These are phyloP conservation scores for Boletus mariae DNA, from an alignment of 1,284 basidiomycete genomes.

Conservation along the genomic window DNA sequence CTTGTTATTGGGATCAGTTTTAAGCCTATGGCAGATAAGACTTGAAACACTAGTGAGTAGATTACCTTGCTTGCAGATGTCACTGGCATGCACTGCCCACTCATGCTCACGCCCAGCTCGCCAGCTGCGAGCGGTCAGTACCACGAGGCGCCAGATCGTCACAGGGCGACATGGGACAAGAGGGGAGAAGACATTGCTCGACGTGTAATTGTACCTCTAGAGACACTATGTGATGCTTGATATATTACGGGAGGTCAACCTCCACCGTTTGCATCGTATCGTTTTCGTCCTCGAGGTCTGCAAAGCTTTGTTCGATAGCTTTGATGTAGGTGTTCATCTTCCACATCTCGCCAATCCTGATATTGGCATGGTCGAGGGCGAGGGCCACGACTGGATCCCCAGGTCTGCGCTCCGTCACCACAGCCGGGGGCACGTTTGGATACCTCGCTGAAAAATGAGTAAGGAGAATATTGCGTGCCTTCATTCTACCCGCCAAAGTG, in stretches of 20 bases:
- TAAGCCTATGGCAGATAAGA: background rate
- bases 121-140: too few relatives aligned
- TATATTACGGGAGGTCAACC: slow-evolving; percentile 18
- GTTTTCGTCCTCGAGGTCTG: slow-evolving; percentile 45
- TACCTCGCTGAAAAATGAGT: slow-evolving; percentile 97
- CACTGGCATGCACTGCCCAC: too few relatives aligned
- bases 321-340: slow-evolving; percentile 73
- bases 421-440: slow-evolving; percentile 68
- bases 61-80: too few relatives aligned
- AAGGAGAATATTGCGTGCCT: slow-evolving; percentile 76
- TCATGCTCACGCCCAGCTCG: too few relatives aligned
- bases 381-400: slow-evolving; percentile 56
- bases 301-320: slow-evolving; percentile 67
- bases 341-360: slow-evolving; percentile 77
- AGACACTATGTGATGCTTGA: background rate
- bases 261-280: slow-evolving; percentile 11
- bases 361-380: slow-evolving; percentile 77
- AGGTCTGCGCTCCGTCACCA: slow-evolving; percentile 14
- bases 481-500: slow-evolving; percentile 55
- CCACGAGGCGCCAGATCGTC: slow-evolving; percentile 8
- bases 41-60: background rate
- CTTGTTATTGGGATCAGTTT: too few relatives aligned
- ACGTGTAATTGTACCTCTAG: slow-evolving; percentile 16
- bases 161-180: slow-evolving; percentile 28
- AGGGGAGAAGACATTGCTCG: slow-evolving; percentile 44